Evolutionary conservation across 768 basidiomycete genomes (phyloP).

Genomic region (Trichaptum fuscoviolaceum): DNA sequence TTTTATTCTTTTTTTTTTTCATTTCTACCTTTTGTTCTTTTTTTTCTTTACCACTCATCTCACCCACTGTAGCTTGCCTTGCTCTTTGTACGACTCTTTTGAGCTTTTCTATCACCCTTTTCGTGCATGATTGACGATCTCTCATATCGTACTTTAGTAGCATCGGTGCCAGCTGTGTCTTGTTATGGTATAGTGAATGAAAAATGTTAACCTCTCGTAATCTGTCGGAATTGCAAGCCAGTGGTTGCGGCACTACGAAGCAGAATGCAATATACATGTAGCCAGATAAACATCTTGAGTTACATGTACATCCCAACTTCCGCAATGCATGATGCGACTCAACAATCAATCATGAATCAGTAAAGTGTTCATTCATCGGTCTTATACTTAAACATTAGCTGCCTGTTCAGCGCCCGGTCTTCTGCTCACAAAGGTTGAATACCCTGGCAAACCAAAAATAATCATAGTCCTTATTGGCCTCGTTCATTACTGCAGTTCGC

Average conservation of each 20-base stretch:
- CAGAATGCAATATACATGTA: background rate
- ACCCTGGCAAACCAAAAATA: no score
- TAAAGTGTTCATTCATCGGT: no score
- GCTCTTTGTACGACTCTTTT: background rate
- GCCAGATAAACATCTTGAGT: background rate
- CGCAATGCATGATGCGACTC: no score
- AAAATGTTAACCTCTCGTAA: background rate
- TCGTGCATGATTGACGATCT: background rate
- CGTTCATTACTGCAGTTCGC: no score
- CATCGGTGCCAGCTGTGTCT: background rate
- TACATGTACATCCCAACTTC: no score
- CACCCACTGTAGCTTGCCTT: background rate
- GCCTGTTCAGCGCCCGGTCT: no score
- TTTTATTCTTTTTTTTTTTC: background rate
- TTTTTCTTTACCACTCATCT: background rate
- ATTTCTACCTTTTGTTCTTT: background rate
- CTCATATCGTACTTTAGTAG: conserved; percentile 1
- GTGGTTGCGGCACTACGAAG: background rate
- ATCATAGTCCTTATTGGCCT: no score
- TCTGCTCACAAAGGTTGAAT: no score
- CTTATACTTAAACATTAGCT: no score
- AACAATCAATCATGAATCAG: no score
- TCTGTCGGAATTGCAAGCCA: background rate
- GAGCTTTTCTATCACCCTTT: background rate
- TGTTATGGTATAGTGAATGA: conserved; percentile 1